Percentiles rank a stretch among this genome's conserved stretches.
Evolutionary conservation across 805 yeast genomes (phyloP).

Genomic region (Pachysolen tannophilus): DNA sequence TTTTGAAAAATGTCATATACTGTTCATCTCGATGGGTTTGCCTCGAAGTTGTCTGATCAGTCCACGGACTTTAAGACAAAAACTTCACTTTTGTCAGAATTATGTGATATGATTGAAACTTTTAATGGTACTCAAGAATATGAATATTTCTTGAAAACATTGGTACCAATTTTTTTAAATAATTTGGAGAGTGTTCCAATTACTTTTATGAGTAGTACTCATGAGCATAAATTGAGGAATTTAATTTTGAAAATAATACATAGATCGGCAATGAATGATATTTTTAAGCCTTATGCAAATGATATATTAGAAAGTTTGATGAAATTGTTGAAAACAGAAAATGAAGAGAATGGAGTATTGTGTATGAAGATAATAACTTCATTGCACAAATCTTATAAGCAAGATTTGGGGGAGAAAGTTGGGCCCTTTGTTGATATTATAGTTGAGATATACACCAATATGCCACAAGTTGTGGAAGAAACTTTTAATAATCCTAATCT

Average conservation of each 20-base stretch:
- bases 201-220: slow-evolving; percentile 55
- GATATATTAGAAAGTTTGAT: slow-evolving; percentile 54
- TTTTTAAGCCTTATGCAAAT: slow-evolving; percentile 62
- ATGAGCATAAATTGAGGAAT: slow-evolving; percentile 73
- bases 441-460: slow-evolving; percentile 67
- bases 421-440: slow-evolving; percentile 73
- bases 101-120: slow-evolving; percentile 80
- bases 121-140: slow-evolving; percentile 78
- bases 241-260: slow-evolving; percentile 72
- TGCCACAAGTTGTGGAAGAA: slow-evolving; percentile 66
- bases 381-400: slow-evolving; percentile 78
- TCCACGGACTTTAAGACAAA: slow-evolving; percentile 49
- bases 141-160: slow-evolving; percentile 58
- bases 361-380: slow-evolving; percentile 84
- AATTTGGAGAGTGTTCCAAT: slow-evolving; percentile 63
- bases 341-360: slow-evolving; percentile 91
- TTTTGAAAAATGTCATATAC: slow-evolving; percentile 30
- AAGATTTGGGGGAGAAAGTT: slow-evolving; percentile 58
- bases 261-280: slow-evolving; percentile 75
- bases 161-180: slow-evolving; percentile 63
- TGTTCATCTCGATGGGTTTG: slow-evolving; percentile 61
- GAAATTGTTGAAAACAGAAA: slow-evolving; percentile 59
- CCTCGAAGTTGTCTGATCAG: slow-evolving; percentile 48
- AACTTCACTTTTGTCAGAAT: slow-evolving; percentile 67
- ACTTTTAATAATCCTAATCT: slow-evolving; percentile 1